Evolutionary conservation across 106 monocot genomes (phyloP).

Genomic region (Chionographis japonica): DNA sequence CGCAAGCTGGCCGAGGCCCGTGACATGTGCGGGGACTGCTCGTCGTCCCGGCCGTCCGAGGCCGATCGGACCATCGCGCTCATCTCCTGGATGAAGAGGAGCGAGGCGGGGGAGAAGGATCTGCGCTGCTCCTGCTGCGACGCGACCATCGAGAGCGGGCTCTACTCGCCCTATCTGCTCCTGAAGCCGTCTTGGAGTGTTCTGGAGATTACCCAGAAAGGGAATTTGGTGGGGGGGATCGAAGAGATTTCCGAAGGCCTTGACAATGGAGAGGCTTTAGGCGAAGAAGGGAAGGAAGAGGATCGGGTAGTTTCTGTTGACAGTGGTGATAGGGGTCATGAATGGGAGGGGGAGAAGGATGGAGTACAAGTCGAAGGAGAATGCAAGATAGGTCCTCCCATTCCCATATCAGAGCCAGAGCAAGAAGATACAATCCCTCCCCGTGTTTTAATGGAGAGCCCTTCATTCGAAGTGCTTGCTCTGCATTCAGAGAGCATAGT

Average conservation of each 20-base stretch:
- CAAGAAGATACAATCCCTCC: no score
- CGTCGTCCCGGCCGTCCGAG: slow-evolving; percentile 17
- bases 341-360: no score
- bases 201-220: slow-evolving; percentile 28
- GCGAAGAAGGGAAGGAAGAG: no score
- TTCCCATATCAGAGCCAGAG: no score
- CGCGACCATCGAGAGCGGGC: slow-evolving; percentile 46
- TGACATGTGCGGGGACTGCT: slow-evolving; percentile 76
- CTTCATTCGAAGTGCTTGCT: neutral
- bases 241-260: no score
- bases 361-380: no score
- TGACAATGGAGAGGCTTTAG: no score
- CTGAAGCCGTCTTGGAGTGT: slow-evolving; percentile 27
- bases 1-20: slow-evolving; percentile 46
- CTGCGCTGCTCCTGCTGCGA: slow-evolving; percentile 63
- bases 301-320: no score
- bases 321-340: no score
- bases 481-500: no score
- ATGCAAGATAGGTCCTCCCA: no score
- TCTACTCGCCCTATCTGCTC: slow-evolving; percentile 40
- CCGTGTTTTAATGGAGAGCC: slow-evolving; percentile 1
- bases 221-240: neutral
- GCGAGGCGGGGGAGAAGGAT: slow-evolving; percentile 50
- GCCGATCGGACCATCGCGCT: slow-evolving; percentile 19
- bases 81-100: slow-evolving; percentile 56